These are phyloP conservation scores for Gnaphalium uliginosum DNA, from an alignment of 129 eudicot genomes.

Conservation along the genomic window DNA sequence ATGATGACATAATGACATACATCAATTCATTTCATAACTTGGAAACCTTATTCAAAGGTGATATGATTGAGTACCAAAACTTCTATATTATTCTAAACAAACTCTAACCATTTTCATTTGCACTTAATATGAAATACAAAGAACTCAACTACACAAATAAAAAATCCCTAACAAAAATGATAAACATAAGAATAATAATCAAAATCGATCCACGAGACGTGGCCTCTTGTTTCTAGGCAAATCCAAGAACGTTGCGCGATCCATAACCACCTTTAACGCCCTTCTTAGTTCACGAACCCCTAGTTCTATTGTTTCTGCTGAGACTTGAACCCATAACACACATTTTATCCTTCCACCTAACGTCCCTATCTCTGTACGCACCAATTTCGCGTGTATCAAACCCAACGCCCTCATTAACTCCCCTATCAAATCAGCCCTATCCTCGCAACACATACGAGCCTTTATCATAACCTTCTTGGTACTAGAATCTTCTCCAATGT, in stretches of 20 bases:
- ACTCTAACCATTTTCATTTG: background rate
- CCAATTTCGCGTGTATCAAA: conserved; percentile 44
- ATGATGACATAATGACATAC: too few species aligned
- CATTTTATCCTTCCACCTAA: conserved; percentile 78
- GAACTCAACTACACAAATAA: background rate
- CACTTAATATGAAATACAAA: background rate
- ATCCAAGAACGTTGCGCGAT: conserved; percentile 40
- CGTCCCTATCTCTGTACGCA: conserved; percentile 76
- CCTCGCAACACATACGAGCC: conserved; percentile 70
- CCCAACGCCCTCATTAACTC: conserved; percentile 65
- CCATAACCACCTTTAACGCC: conserved; percentile 61
- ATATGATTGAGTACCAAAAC: background rate
- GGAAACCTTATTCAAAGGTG: background rate
- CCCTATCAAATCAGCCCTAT: conserved; percentile 57
- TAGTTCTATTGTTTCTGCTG: conserved; percentile 33
- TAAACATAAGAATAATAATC: conserved; percentile 6
- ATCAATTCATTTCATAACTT: too few species aligned
- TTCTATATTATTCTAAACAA: background rate
- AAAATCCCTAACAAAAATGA: background rate
- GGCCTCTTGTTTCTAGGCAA: conserved; percentile 59
- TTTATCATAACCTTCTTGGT: conserved; percentile 40
- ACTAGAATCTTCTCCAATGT: conserved; percentile 30
- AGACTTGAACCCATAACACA: conserved; percentile 57
- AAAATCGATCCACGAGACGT: conserved; percentile 31
- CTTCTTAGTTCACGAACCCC: conserved; percentile 41